phyloP scores from a whole-genome alignment of 495 filamentous ascomycete genomes.

The Penicillium lagena region DNA sequence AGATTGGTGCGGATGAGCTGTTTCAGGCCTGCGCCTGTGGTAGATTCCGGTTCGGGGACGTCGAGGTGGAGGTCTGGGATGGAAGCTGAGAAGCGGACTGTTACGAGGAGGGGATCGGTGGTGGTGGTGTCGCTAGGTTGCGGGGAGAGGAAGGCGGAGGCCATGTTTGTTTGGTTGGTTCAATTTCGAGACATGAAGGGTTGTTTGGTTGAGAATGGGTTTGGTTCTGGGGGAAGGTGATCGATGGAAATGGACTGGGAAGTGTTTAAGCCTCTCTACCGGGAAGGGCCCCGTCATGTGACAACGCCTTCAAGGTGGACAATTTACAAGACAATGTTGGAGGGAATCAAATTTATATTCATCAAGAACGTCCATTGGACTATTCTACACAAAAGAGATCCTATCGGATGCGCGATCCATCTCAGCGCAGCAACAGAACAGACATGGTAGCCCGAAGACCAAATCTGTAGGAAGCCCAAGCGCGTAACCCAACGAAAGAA shows the following conservation, averaged over 20 bases:
- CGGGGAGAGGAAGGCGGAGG: slow-evolving; percentile 13
- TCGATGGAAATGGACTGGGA: too few species aligned
- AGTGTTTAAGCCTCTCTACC: too few species aligned
- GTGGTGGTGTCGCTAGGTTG: slow-evolving; percentile 13
- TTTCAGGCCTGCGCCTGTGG: slow-evolving; percentile 70
- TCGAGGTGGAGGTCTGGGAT: slow-evolving; percentile 78
- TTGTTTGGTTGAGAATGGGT: not conserved
- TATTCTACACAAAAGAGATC: slow-evolving; percentile 2
- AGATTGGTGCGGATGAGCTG: slow-evolving; percentile 72
- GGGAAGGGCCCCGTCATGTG: slow-evolving; percentile 4
- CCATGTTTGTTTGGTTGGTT: slow-evolving; percentile 2
- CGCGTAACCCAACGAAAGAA: slow-evolving; percentile 1
- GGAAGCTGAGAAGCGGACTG: slow-evolving; percentile 80
- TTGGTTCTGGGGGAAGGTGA: too few species aligned
- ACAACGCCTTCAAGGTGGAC: not conserved
- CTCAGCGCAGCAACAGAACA: not conserved
- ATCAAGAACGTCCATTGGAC: slow-evolving; percentile 4
- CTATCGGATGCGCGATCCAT: not conserved
- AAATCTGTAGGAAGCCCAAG: not conserved
- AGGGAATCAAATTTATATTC: not conserved
- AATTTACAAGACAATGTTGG: not conserved
- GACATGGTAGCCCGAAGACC: not conserved
- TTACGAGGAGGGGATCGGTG: slow-evolving; percentile 56
- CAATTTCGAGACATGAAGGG: not conserved
- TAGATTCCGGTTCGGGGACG: slow-evolving; percentile 57